Conservation (phyloP, 495 filamentous ascomycete species). For the Glutinoglossum americanum region DNA sequence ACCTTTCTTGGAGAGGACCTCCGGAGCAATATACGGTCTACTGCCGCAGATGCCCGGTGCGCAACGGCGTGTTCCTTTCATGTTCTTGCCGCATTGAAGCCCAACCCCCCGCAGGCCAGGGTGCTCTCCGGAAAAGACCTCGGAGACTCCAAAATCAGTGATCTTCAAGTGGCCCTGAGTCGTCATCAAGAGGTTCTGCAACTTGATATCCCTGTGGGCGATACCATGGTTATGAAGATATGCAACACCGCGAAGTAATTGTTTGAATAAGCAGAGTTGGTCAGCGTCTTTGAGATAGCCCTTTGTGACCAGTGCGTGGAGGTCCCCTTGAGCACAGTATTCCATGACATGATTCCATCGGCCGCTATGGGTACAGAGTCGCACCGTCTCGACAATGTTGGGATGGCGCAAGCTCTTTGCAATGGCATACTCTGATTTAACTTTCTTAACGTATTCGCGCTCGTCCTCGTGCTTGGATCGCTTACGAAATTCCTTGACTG, state of each 20-base stretch:
- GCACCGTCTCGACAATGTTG: constrained; percentile 54
- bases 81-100: constrained; percentile 41
- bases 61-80: constrained; percentile 43
- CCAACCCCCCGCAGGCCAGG: constrained; percentile 42
- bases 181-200: constrained; percentile 54
- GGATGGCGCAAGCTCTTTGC: constrained; percentile 57
- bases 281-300: constrained; percentile 37
- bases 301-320: constrained; percentile 43
- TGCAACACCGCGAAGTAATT: constrained; percentile 45
- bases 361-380: constrained; percentile 39
- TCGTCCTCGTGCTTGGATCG: constrained; percentile 32
- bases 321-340: constrained; percentile 52
- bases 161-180: constrained; percentile 53
- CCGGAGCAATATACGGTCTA: constrained; percentile 56
- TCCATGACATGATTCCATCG: constrained; percentile 76
- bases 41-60: constrained; percentile 54
- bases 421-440: constrained; percentile 62
- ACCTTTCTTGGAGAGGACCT: constrained; percentile 43
- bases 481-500: constrained; percentile 63
- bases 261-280: constrained; percentile 58
- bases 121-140: constrained; percentile 54
- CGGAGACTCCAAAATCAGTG: constrained; percentile 59
- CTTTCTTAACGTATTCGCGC: constrained; percentile 52
- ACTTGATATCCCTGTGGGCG: constrained; percentile 65
- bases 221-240: constrained; percentile 52